Conservation (phyloP, 345 rosid genomes). For the Linum usitatissimum region DNA sequence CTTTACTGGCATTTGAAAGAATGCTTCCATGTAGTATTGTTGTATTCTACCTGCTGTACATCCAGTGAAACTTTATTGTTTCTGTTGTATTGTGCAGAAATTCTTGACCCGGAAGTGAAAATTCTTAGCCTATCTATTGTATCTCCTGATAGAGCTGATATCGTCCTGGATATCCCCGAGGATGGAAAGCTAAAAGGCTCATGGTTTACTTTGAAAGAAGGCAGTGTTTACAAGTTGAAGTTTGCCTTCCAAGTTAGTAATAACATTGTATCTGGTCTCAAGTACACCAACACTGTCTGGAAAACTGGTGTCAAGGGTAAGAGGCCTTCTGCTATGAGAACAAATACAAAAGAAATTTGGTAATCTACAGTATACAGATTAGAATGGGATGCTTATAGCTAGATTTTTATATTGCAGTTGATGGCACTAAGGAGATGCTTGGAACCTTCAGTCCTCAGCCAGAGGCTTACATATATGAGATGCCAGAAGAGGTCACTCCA, state of each 20-base stretch:
- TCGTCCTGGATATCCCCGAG: background rate
- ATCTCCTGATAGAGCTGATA: slow-evolving; percentile 1
- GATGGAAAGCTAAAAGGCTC: slow-evolving; percentile 3
- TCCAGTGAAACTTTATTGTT: background rate
- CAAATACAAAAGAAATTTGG: too few relatives aligned
- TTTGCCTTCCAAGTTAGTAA: background rate
- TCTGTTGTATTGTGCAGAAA: background rate
- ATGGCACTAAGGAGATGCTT: slow-evolving; percentile 4
- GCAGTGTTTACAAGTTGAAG: background rate
- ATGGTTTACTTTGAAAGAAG: slow-evolving; percentile 7
- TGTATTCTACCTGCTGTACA: too few relatives aligned
- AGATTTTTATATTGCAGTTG: background rate
- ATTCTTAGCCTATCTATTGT: background rate
- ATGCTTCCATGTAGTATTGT: too few relatives aligned
- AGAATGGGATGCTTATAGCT: background rate
- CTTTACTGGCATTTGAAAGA: background rate
- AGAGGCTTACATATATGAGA: slow-evolving; percentile 1
- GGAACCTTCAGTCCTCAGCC: slow-evolving; percentile 5
- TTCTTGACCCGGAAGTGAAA: slow-evolving; percentile 2
- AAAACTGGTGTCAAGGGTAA: slow-evolving; percentile 5
- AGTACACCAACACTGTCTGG: slow-evolving; percentile 7
- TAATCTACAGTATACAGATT: background rate
- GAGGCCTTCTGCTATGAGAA: background rate
- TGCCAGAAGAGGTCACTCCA: slow-evolving; percentile 2
- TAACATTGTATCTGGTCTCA: slow-evolving; percentile 5